Evolutionary conservation across 371 early-diverging fungal genomes (phyloP).

Genomic region (Rhizopus sp.): DNA sequence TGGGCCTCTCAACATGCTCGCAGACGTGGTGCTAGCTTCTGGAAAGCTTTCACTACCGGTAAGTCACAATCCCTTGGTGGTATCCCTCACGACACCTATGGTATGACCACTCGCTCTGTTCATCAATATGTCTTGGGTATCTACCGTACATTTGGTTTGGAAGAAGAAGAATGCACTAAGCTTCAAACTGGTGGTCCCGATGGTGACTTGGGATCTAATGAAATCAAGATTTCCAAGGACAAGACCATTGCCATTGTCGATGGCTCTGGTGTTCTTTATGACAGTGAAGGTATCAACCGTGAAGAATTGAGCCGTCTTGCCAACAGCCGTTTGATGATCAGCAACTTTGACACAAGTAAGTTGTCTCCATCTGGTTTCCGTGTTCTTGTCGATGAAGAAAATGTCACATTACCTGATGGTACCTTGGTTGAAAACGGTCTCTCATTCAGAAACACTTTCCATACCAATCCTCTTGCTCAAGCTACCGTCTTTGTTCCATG

Average conservation of each 20-base stretch:
- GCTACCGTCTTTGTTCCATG: conserved; percentile 97
- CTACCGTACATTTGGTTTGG: conserved; percentile 84
- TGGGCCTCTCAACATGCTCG: conserved; percentile 98
- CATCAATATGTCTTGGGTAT: conserved; percentile 98
- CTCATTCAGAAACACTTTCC: conserved; percentile 96
- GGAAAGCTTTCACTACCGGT: conserved; percentile 99
- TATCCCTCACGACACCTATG: conserved; percentile 96
- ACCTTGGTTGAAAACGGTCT: conserved; percentile 87
- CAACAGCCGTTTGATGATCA: conserved; percentile 81
- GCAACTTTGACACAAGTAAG: conserved; percentile 82
- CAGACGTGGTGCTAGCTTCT: conserved; percentile 89
- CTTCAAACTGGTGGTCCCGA: conserved; percentile 98
- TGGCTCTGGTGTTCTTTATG: conserved; percentile 95
- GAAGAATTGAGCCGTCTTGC: conserved; percentile 86
- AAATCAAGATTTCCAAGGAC: conserved; percentile 97
- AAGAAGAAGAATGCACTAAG: conserved; percentile 81
- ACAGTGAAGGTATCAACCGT: conserved; percentile 93
- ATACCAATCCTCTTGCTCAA: conserved; percentile 76
- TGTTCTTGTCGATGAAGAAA: conserved; percentile 90
- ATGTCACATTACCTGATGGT: conserved; percentile 87
- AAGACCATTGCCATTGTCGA: conserved; percentile 95
- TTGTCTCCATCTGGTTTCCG: conserved; percentile 88
- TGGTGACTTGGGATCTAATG: conserved; percentile 97
- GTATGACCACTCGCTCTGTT: conserved; percentile 98
- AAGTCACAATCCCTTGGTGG: conserved; percentile 96